Percentiles rank a stretch among this genome's conserved stretches.
Conservation (phyloP, 106 monocot species). For the Agapanthus africanus region DNA sequence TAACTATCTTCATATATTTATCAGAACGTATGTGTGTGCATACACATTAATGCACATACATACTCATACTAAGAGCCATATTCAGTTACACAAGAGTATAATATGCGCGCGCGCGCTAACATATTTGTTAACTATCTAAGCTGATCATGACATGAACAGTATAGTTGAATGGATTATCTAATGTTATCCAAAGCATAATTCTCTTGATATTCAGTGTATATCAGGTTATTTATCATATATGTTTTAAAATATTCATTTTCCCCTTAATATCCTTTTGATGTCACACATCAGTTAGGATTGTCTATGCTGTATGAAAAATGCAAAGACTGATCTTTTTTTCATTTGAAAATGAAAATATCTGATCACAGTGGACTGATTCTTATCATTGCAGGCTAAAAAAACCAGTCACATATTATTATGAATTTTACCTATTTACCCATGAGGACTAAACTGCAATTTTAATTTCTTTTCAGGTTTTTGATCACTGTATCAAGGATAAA, state of each 20-base stretch:
- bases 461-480: constrained; percentile 72
- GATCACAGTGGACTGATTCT: background rate
- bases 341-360: background rate
- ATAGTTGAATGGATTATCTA: background rate
- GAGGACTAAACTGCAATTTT: constrained; percentile 1
- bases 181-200: background rate
- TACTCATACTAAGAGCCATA: too few species aligned
- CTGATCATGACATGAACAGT: background rate
- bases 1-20: background rate
- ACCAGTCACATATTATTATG: background rate
- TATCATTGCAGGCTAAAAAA: background rate
- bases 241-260: background rate
- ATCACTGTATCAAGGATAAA: constrained; percentile 89
- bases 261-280: background rate
- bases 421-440: background rate
- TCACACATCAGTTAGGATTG: background rate
- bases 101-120: too few species aligned
- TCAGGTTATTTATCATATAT: background rate
- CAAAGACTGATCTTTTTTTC: background rate
- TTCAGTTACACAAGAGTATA: too few species aligned
- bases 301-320: background rate
- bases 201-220: background rate
- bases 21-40: background rate
- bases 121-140: background rate
- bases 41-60: too few species aligned